Conservation (phyloP, 208 protist species). For the Trypanosomatidae sp. region DNA sequence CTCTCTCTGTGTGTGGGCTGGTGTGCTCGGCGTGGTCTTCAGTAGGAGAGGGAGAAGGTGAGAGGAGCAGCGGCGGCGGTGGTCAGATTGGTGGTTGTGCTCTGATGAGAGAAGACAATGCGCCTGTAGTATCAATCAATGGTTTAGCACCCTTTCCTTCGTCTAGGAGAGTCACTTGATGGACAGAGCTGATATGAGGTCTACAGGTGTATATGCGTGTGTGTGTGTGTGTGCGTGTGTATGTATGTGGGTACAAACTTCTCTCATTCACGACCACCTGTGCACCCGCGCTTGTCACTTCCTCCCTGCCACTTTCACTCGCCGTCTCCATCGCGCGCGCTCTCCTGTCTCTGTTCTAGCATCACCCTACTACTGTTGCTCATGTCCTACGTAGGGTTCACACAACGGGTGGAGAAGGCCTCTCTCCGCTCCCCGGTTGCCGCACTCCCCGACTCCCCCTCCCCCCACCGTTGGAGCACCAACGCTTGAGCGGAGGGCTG, state of each 20-base stretch:
- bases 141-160: background rate
- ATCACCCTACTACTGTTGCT: background rate
- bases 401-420: background rate
- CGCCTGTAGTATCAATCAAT: background rate
- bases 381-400: background rate
- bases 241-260: background rate
- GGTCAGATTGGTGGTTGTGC: background rate
- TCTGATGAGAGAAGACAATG: background rate
- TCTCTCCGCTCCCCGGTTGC: background rate
- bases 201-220: background rate
- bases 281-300: background rate
- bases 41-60: background rate
- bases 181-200: background rate
- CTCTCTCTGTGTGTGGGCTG: background rate
- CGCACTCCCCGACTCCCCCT: background rate
- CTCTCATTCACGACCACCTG: background rate
- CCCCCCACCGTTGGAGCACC: background rate
- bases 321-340: background rate
- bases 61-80: background rate
- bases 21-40: background rate
- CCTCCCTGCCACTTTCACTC: background rate
- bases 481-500: background rate
- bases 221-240: slow-evolving; percentile 1
- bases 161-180: background rate
- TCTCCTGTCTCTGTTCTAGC: background rate